These are phyloP conservation scores for Phytophthora boehmeriae DNA, from an alignment of 352 stramenopile species.

Conservation along the genomic window DNA sequence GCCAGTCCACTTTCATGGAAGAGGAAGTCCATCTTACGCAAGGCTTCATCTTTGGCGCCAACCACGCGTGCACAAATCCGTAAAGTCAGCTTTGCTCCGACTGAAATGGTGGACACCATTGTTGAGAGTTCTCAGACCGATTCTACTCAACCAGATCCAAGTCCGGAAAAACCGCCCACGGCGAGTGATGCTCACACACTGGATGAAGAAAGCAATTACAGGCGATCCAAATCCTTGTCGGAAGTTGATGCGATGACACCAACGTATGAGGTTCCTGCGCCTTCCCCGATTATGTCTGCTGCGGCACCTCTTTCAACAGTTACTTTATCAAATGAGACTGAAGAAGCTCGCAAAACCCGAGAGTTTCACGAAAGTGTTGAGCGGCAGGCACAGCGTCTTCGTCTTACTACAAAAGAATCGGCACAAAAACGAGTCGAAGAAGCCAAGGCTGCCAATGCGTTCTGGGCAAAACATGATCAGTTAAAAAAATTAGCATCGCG, in stretches of 20 bases:
- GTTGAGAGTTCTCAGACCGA: constrained; percentile 31
- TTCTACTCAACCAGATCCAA: constrained; percentile 28
- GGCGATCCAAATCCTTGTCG: constrained; percentile 7
- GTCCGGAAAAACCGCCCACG: constrained; percentile 17
- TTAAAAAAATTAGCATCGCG: constrained; percentile 40
- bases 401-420: constrained; percentile 66
- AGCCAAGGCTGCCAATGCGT: constrained; percentile 66
- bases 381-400: constrained; percentile 66
- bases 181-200: constrained; percentile 1
- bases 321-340: constrained; percentile 26
- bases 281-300: neutral
- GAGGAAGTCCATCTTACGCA: constrained; percentile 40
- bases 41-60: constrained; percentile 32
- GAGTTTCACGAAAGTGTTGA: constrained; percentile 72
- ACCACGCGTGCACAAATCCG: constrained; percentile 1
- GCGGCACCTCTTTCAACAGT: constrained; percentile 1
- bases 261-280: constrained; percentile 5
- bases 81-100: constrained; percentile 44
- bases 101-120: constrained; percentile 30
- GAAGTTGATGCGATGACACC: constrained; percentile 12
- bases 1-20: constrained; percentile 29
- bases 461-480: constrained; percentile 68
- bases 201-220: constrained; percentile 5
- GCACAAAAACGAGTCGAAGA: constrained; percentile 80
- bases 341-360: constrained; percentile 47